Percentiles rank a stretch among this genome's conserved stretches.
Conservation (phyloP, 768 basidiomycete genomes). For the Hemileccinum impolitum region DNA sequence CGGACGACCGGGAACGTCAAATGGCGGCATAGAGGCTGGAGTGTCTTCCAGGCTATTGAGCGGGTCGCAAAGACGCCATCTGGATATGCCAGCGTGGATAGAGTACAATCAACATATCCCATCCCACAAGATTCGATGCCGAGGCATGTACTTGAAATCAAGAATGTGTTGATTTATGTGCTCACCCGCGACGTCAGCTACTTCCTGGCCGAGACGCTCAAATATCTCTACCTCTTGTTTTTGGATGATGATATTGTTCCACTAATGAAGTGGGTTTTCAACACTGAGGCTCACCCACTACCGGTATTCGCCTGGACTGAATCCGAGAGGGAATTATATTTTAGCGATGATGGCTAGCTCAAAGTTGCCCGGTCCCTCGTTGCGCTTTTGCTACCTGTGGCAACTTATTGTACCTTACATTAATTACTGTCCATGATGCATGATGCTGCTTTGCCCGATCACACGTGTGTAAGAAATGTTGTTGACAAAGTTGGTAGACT, state of each 20-base stretch:
- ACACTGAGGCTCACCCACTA: slow-evolving; percentile 76
- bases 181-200: slow-evolving; percentile 31
- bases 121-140: slow-evolving; percentile 59
- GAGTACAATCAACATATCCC: slow-evolving; percentile 44
- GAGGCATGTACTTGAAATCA: slow-evolving; percentile 47
- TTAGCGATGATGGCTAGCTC: not conserved
- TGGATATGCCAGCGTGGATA: slow-evolving; percentile 60
- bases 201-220: slow-evolving; percentile 60
- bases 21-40: slow-evolving; percentile 74
- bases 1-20: slow-evolving; percentile 59
- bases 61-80: slow-evolving; percentile 50
- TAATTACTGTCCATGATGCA: no score
- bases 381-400: no score
- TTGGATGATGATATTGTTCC: slow-evolving; percentile 57
- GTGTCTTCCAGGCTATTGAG: slow-evolving; percentile 65
- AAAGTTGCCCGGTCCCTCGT: no score
- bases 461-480: no score
- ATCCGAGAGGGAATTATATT: slow-evolving; percentile 44
- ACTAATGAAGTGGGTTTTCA: slow-evolving; percentile 56
- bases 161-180: not conserved
- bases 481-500: no score
- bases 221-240: slow-evolving; percentile 74
- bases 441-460: no score
- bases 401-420: no score
- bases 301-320: slow-evolving; percentile 65